Percentiles rank a stretch among this genome's conserved stretches.
These are phyloP conservation scores for Saccharomyces uvarum DNA, from an alignment of 1,139 yeast genomes.

Conservation along the genomic window DNA sequence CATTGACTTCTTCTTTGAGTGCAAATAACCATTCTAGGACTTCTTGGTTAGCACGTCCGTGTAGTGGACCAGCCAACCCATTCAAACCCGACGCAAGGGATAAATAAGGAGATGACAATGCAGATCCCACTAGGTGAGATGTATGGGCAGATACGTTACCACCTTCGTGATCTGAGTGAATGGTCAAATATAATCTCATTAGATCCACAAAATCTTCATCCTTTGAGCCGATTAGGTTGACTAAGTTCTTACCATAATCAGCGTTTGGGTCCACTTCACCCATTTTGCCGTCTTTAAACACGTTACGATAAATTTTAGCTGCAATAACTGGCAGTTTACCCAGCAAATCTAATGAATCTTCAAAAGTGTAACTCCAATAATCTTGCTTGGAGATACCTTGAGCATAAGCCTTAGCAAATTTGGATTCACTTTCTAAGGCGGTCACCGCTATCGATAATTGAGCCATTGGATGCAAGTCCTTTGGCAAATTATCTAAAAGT, in stretches of 20 bases:
- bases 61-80: slow-evolving; percentile 41
- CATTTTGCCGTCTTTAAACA: slow-evolving; percentile 46
- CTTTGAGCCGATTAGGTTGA: slow-evolving; percentile 66
- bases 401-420: slow-evolving; percentile 62
- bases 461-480: slow-evolving; percentile 60
- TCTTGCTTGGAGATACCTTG: slow-evolving; percentile 59
- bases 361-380: slow-evolving; percentile 61
- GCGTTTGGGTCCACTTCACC: slow-evolving; percentile 63
- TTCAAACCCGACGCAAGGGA: slow-evolving; percentile 38
- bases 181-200: slow-evolving; percentile 38
- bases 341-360: slow-evolving; percentile 55
- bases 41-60: slow-evolving; percentile 41
- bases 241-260: slow-evolving; percentile 90
- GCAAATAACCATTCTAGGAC: slow-evolving; percentile 37
- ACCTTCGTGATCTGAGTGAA: slow-evolving; percentile 43
- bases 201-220: slow-evolving; percentile 36
- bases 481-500: slow-evolving; percentile 49
- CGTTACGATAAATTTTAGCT: slow-evolving; percentile 59
- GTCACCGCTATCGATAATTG: slow-evolving; percentile 60
- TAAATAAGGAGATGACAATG: slow-evolving; percentile 37
- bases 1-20: slow-evolving; percentile 32
- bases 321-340: slow-evolving; percentile 63
- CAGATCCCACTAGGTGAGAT: slow-evolving; percentile 39
- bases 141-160: slow-evolving; percentile 42
- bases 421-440: slow-evolving; percentile 53